phyloP scores from a whole-genome alignment of 2,329 filamentous ascomycete genomes.

The Colletotrichum tropicicola region DNA sequence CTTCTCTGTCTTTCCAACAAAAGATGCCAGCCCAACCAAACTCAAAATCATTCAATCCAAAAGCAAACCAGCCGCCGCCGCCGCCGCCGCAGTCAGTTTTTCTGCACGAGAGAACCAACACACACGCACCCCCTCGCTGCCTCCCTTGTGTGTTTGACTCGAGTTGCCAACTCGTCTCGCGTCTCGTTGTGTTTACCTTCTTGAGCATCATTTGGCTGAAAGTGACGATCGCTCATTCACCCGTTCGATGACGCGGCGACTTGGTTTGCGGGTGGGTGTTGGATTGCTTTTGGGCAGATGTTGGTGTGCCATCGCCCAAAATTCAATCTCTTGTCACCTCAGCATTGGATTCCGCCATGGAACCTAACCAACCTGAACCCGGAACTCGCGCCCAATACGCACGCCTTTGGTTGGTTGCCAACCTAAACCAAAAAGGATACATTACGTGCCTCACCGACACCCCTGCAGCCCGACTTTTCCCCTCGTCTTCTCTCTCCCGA shows the following conservation, averaged over 20 bases:
- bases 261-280: too few species aligned
- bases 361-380: not conserved
- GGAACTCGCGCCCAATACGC: not conserved
- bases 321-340: not conserved
- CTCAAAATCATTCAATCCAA: not conserved
- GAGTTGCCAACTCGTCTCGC: too few species aligned
- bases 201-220: too few species aligned
- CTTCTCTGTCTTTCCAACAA: not conserved
- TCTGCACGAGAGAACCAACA: not conserved
- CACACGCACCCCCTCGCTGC: not conserved
- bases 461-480: slow-evolving; percentile 27
- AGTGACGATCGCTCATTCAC: too few species aligned
- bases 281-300: not conserved
- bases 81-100: too few species aligned
- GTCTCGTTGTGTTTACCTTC: too few species aligned
- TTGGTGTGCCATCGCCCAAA: not conserved
- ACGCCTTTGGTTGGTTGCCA: not conserved
- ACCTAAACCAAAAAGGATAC: slow-evolving; percentile 5
- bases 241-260: too few species aligned
- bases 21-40: not conserved
- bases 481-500: not conserved
- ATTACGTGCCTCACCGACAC: not conserved
- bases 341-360: not conserved
- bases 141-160: too few species aligned
- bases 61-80: not conserved